Conservation (phyloP, 768 basidiomycete genomes). For the Macrolepiota albuminosa region DNA sequence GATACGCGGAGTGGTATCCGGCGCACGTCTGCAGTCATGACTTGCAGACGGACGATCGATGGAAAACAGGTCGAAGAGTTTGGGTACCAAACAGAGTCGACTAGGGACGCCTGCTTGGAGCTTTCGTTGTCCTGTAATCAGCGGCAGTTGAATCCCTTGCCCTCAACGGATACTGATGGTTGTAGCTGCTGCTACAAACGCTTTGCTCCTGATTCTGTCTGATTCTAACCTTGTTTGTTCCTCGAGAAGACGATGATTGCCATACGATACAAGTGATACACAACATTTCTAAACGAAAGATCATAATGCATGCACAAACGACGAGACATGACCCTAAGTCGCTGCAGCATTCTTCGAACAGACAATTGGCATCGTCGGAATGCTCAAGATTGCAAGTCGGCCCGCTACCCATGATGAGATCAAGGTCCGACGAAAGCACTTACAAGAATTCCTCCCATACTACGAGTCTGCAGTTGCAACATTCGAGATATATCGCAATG, state of each 20-base stretch:
- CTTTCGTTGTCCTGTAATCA: neutral
- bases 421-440: neutral
- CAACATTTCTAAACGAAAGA: neutral
- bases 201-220: neutral
- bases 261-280: neutral
- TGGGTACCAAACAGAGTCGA: neutral
- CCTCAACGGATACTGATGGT: neutral
- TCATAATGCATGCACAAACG: neutral
- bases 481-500: constrained; percentile 31
- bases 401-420: neutral
- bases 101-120: neutral
- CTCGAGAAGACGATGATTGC: neutral
- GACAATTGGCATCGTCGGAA: neutral
- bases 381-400: neutral
- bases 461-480: constrained; percentile 6
- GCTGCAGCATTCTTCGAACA: neutral
- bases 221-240: neutral
- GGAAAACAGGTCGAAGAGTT: neutral
- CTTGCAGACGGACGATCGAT: neutral
- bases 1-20: constrained; percentile 66
- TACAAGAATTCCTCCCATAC: neutral
- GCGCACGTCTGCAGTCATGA: constrained; percentile 19
- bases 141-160: neutral
- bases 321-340: neutral
- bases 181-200: neutral